Evolutionary conservation across 192 early-diverging fungal genomes (phyloP).

Genomic region (Backusella parvicylindrica): DNA sequence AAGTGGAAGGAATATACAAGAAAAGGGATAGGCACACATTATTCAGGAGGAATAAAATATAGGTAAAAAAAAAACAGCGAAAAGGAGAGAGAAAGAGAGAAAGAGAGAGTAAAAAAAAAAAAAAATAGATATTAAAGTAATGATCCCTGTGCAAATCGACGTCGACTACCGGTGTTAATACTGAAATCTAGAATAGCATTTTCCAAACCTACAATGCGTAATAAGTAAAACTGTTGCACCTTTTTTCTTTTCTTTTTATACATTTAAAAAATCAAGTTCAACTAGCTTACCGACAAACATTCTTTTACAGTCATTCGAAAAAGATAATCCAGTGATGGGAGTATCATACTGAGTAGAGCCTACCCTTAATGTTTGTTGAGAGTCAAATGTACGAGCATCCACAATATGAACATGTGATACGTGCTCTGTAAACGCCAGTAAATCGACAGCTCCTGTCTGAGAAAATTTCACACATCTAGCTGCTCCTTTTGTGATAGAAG

Average conservation of each 20-base stretch:
- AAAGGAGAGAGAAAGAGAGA: neutral
- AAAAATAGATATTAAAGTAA: conserved; percentile 52
- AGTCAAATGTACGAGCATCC: conserved; percentile 85
- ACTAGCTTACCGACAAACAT: conserved; percentile 90
- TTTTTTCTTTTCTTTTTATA: neutral
- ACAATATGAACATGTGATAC: conserved; percentile 86
- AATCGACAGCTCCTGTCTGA: conserved; percentile 83
- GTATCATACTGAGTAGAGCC: conserved; percentile 60
- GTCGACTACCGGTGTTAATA: conserved; percentile 72
- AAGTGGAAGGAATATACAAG: neutral
- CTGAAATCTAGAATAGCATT: conserved; percentile 77
- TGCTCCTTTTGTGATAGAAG: conserved; percentile 65
- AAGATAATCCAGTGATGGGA: conserved; percentile 83
- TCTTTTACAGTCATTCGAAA: conserved; percentile 78
- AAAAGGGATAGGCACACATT: neutral
- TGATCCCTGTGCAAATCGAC: conserved; percentile 79
- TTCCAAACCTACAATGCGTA: conserved; percentile 81
- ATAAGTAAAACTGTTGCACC: no score
- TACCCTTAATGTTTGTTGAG: conserved; percentile 78
- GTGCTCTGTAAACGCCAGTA: conserved; percentile 82
- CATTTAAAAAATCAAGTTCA: neutral
- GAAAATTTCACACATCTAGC: conserved; percentile 91
- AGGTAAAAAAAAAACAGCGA: neutral
- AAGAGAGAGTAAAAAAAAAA: no score
- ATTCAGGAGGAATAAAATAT: neutral